phyloP scores from a whole-genome alignment of 805 yeast genomes.

The Allodekkera sacchari region DNA sequence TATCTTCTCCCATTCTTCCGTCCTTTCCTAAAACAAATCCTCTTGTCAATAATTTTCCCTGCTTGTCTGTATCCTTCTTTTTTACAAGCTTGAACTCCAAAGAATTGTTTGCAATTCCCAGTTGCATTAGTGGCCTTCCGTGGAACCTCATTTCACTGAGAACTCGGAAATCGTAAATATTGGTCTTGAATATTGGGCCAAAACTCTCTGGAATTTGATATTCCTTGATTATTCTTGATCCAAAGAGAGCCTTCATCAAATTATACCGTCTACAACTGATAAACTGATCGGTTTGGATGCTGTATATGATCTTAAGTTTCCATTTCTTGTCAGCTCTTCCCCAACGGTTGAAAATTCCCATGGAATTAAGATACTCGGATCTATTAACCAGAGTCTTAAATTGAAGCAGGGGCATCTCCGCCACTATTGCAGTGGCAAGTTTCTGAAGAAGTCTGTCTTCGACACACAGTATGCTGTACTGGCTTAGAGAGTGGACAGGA shows the following conservation, averaged over 20 bases:
- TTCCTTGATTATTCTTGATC: slow-evolving; percentile 47
- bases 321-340: slow-evolving; percentile 18
- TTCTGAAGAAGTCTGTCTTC: no score
- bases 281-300: slow-evolving; percentile 14
- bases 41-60: slow-evolving; percentile 47
- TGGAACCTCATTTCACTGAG: slow-evolving; percentile 22
- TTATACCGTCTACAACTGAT: slow-evolving; percentile 23
- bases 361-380: slow-evolving; percentile 35
- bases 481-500: no score
- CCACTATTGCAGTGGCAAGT: no score
- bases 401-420: no score
- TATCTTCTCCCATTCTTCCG: slow-evolving; percentile 29
- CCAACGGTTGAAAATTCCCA: slow-evolving; percentile 37
- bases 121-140: slow-evolving; percentile 18
- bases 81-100: slow-evolving; percentile 48
- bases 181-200: slow-evolving; percentile 55
- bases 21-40: slow-evolving; percentile 65
- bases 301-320: slow-evolving; percentile 35
- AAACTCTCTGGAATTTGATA: slow-evolving; percentile 33
- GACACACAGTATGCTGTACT: no score
- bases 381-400: slow-evolving; percentile 25
- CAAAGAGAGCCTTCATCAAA: slow-evolving; percentile 34
- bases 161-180: slow-evolving; percentile 53
- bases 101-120: slow-evolving; percentile 54
- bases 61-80: slow-evolving; percentile 26